A percentile compares a stretch with the other conserved stretches of the same genome.
Conservation (phyloP, 305 asterid species). For the Rubia peregrina region DNA sequence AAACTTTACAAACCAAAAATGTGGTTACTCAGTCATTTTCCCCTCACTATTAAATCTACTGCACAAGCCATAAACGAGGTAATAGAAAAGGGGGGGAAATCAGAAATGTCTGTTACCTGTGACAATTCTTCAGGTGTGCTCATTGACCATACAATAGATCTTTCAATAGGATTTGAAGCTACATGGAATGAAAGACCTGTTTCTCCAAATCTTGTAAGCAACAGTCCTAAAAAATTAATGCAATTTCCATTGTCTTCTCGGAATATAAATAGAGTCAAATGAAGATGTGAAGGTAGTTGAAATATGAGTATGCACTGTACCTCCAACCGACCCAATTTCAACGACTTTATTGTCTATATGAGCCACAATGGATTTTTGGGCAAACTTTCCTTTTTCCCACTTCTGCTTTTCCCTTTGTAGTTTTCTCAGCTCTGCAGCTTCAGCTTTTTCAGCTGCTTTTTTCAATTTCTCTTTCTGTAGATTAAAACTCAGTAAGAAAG, state of each 20-base stretch:
- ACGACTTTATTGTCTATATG: slow-evolving; percentile 71
- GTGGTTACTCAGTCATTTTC: background rate
- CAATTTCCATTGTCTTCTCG: slow-evolving; percentile 25
- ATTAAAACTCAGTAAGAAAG: slow-evolving; percentile 24
- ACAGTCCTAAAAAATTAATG: slow-evolving; percentile 49
- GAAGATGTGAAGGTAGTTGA: slow-evolving; percentile 6
- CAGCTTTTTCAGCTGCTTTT: slow-evolving; percentile 73
- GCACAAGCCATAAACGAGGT: background rate
- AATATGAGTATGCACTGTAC: slow-evolving; percentile 28
- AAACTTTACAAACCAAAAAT: background rate
- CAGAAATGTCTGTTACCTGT: slow-evolving; percentile 28
- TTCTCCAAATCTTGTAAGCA: slow-evolving; percentile 80
- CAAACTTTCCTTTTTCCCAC: slow-evolving; percentile 87
- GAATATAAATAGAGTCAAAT: slow-evolving; percentile 10
- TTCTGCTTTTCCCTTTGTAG: slow-evolving; percentile 68
- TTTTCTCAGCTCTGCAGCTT: slow-evolving; percentile 74
- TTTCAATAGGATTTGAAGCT: slow-evolving; percentile 67
- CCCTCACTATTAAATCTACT: background rate
- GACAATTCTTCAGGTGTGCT: slow-evolving; percentile 56
- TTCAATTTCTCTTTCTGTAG: slow-evolving; percentile 72
- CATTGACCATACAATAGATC: slow-evolving; percentile 79
- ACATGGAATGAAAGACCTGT: slow-evolving; percentile 68
- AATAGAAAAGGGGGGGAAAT: slow-evolving; percentile 14
- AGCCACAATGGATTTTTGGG: slow-evolving; percentile 78
- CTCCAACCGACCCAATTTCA: slow-evolving; percentile 82